Percentiles rank a stretch among this genome's conserved stretches.
These are phyloP conservation scores for Aspergillus bertholletiae DNA, from an alignment of 495 filamentous ascomycete genomes.

Conservation along the genomic window DNA sequence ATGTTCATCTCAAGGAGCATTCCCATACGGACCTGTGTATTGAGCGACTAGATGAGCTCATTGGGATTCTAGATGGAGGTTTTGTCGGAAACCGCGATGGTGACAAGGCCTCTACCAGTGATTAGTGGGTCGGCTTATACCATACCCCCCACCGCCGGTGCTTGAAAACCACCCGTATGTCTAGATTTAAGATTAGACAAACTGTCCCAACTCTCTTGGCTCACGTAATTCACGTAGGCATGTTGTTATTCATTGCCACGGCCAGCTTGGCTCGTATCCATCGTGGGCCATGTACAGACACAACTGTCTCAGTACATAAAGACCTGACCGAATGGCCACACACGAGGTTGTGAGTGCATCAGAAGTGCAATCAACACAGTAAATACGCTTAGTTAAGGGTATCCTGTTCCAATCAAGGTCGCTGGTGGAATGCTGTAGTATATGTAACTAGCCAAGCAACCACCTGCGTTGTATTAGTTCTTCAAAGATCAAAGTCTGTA, in stretches of 20 bases:
- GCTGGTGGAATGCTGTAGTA: not conserved
- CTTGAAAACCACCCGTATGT: not conserved
- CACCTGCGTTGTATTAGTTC: not conserved
- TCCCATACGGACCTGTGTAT: conserved; percentile 75
- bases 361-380: not conserved
- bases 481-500: conserved; percentile 20
- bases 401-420: not conserved
- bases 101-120: conserved; percentile 15
- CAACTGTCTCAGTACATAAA: not conserved
- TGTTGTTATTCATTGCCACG: not conserved
- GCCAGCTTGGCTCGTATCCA: not conserved
- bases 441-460: not conserved
- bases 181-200: not conserved
- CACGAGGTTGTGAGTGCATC: not conserved
- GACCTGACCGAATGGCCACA: not conserved
- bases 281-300: not conserved
- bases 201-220: not conserved
- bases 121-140: not conserved
- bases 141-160: not conserved
- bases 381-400: not conserved
- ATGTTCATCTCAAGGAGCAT: conserved; percentile 67
- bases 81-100: conserved; percentile 40
- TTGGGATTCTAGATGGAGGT: conserved; percentile 65
- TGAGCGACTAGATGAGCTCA: conserved; percentile 63
- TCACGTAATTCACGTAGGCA: not conserved